Conservation (phyloP, 1,284 basidiomycete genomes). For the Neonothopanus nambi region DNA sequence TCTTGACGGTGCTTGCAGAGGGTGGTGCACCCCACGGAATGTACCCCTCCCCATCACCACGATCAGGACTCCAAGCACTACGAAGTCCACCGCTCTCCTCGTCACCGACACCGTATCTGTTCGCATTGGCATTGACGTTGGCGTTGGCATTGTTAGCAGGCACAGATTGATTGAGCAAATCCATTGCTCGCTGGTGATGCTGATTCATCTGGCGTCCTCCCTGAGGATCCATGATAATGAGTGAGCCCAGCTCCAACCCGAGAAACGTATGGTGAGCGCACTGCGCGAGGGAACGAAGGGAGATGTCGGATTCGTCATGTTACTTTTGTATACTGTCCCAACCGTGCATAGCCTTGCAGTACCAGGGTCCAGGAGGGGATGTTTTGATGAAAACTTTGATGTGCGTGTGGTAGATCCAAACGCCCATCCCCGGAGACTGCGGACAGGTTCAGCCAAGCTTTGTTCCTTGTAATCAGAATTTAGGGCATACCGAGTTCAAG, state of each 20-base stretch:
- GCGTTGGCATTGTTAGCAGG: not conserved
- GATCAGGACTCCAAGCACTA: conserved; percentile 9
- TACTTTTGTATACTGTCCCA: not conserved
- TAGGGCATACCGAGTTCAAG: no score
- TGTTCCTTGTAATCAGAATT: no score
- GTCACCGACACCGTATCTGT: not conserved
- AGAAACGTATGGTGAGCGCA: conserved; percentile 6
- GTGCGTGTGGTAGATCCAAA: not conserved
- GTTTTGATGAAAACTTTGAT: no score
- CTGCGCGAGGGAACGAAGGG: conserved; percentile 6
- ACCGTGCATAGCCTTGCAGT: conserved; percentile 2
- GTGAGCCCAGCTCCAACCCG: conserved; percentile 14
- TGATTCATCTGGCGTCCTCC: conserved; percentile 3
- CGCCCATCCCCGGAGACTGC: not conserved
- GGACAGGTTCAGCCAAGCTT: not conserved
- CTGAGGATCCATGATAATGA: conserved; percentile 10
- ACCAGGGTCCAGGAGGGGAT: not conserved
- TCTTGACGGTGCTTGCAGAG: no score
- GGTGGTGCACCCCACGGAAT: not conserved
- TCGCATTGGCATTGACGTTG: not conserved
- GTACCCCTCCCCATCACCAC: conserved; percentile 7
- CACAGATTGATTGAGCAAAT: conserved; percentile 1
- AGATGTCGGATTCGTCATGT: not conserved
- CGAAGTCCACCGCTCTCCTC: conserved; percentile 5
- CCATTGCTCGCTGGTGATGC: conserved; percentile 9